These are phyloP conservation scores for Coniosporium tulheliwenetii DNA, from an alignment of 2,329 filamentous ascomycete species.

Conservation along the genomic window DNA sequence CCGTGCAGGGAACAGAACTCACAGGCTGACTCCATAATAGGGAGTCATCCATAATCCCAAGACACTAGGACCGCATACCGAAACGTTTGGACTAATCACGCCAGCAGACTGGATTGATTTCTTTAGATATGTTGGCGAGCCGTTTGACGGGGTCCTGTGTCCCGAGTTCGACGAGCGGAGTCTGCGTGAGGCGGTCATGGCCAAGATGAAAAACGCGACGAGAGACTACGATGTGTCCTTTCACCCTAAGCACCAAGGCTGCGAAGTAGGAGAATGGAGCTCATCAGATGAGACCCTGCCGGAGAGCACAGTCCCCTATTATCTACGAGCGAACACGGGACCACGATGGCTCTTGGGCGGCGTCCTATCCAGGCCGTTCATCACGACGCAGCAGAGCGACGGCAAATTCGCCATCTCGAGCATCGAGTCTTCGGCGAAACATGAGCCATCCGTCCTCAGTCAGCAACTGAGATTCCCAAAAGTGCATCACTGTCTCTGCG, in stretches of 20 bases:
- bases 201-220: slow-evolving; percentile 39
- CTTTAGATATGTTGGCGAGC: slow-evolving; percentile 41
- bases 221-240: slow-evolving; percentile 42
- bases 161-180: slow-evolving; percentile 38
- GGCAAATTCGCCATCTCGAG: slow-evolving; percentile 38
- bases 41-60: slow-evolving; percentile 37
- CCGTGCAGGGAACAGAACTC: not conserved
- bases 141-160: slow-evolving; percentile 32
- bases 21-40: slow-evolving; percentile 1
- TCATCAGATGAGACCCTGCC: slow-evolving; percentile 25
- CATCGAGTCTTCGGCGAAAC: slow-evolving; percentile 29
- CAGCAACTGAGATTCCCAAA: slow-evolving; percentile 26
- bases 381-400: slow-evolving; percentile 29
- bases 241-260: slow-evolving; percentile 30
- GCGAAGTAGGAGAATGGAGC: slow-evolving; percentile 27
- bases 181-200: slow-evolving; percentile 33
- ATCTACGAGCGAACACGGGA: slow-evolving; percentile 34
- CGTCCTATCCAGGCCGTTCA: slow-evolving; percentile 31
- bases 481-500: slow-evolving; percentile 37
- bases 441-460: slow-evolving; percentile 19
- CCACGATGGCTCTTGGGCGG: slow-evolving; percentile 31
- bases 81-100: slow-evolving; percentile 37
- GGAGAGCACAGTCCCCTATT: slow-evolving; percentile 28
- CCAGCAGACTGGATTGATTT: slow-evolving; percentile 46
- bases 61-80: slow-evolving; percentile 37